These are phyloP conservation scores for Vitis rupestris DNA, from an alignment of 164 flowering plant species.

Conservation along the genomic window DNA sequence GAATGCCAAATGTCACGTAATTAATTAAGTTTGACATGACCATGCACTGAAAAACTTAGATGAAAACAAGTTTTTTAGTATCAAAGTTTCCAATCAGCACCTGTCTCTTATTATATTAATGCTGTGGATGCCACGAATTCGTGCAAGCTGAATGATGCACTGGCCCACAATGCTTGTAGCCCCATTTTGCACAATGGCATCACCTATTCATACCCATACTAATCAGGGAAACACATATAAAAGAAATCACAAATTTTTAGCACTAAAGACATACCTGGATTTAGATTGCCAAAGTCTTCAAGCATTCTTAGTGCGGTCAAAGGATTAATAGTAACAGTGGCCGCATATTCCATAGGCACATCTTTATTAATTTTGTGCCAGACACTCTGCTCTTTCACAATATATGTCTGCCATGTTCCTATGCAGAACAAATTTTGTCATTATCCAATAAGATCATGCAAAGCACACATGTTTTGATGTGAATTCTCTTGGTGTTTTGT, in stretches of 20 bases:
- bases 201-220: slow-evolving; percentile 49
- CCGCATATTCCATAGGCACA: slow-evolving; percentile 82
- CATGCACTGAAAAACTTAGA: not conserved
- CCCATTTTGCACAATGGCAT: slow-evolving; percentile 93
- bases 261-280: slow-evolving; percentile 48
- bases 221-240: slow-evolving; percentile 12
- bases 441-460: not conserved
- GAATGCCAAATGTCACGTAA: too few relatives aligned
- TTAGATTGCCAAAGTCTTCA: slow-evolving; percentile 71
- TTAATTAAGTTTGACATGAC: not conserved
- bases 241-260: not conserved
- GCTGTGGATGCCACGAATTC: slow-evolving; percentile 65
- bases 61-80: not conserved
- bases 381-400: slow-evolving; percentile 73
- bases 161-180: slow-evolving; percentile 98
- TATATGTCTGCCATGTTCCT: slow-evolving; percentile 94
- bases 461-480: too few relatives aligned
- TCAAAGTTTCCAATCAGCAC: slow-evolving; percentile 27
- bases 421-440: slow-evolving; percentile 18
- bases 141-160: slow-evolving; percentile 92
- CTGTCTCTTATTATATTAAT: slow-evolving; percentile 89
- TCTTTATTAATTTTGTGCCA: slow-evolving; percentile 88
- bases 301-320: slow-evolving; percentile 88
- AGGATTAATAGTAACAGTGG: slow-evolving; percentile 90
- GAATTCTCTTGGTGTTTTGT: too few relatives aligned